Conservation (phyloP, 352 stramenopile species). For the Pythium aristosporum region DNA sequence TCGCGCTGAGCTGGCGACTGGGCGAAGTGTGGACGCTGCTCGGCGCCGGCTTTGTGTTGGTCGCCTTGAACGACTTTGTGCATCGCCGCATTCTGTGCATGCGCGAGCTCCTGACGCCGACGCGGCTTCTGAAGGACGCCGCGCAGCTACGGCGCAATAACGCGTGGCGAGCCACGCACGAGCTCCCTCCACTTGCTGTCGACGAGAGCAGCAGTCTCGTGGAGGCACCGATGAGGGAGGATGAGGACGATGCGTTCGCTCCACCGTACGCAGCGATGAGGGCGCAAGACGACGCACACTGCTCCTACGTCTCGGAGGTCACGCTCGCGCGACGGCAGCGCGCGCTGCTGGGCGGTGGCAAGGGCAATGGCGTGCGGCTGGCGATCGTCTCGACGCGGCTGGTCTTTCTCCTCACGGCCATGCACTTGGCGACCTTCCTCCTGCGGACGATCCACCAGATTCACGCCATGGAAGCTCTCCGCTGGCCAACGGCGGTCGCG, state of each 20-base stretch:
- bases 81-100: slow-evolving; percentile 50
- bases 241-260: slow-evolving; percentile 31
- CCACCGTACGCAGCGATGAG: slow-evolving; percentile 53
- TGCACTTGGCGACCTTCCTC: slow-evolving; percentile 66
- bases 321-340: slow-evolving; percentile 44
- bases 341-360: slow-evolving; percentile 36
- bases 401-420: slow-evolving; percentile 69
- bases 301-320: slow-evolving; percentile 34
- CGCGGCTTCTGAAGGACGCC: slow-evolving; percentile 51
- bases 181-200: slow-evolving; percentile 30
- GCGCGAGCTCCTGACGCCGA: slow-evolving; percentile 47
- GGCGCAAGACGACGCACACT: slow-evolving; percentile 31
- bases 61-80: slow-evolving; percentile 51
- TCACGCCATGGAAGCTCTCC: slow-evolving; percentile 14
- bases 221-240: slow-evolving; percentile 26
- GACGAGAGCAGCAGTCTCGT: slow-evolving; percentile 54
- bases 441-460: slow-evolving; percentile 51
- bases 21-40: slow-evolving; percentile 51
- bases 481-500: slow-evolving; percentile 24
- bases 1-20: slow-evolving; percentile 42
- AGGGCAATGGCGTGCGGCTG: slow-evolving; percentile 53
- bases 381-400: slow-evolving; percentile 67
- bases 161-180: slow-evolving; percentile 50
- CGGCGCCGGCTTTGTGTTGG: slow-evolving; percentile 35
- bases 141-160: slow-evolving; percentile 57